Base-by-base conservation (phyloP, 306 rosid species). In the Pterocarpus macrocarpus region DNA sequence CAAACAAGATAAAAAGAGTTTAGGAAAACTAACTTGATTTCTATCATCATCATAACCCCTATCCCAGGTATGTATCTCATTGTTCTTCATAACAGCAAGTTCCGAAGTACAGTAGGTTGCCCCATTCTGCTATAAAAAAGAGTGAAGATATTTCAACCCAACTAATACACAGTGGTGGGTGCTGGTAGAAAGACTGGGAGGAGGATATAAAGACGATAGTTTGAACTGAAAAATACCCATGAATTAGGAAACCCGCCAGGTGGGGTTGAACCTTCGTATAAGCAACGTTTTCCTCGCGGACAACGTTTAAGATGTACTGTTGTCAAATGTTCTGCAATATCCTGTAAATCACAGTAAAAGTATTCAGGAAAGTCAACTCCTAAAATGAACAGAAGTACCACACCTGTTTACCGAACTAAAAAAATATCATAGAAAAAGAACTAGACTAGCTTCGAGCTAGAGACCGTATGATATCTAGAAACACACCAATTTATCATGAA, bases 181-280 rank as follows among this genome's bases (percentile, higher is more conserved):
- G 33, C 28, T 7, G 17, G 57, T 8, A 58, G 7, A 64, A 12
- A 44, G 13, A 43, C 0, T 55, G 3, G 38, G 64, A 34, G 57
- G 71, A 44, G 15, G 12, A 62, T 61, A 39, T 41, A 8, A 73
- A 32, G 68, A 64, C 5, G 63, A 41, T n/a, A 64, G 64, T 62
- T 68, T 50, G 7, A 74, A 69, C 61, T 75, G 73, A 43, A 61
- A 83, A 82, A 87, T 94, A 96, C 98, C 99, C 99, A 96, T 79
- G 91, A 87, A 87, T 92, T 96, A 52, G 99, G 99, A 86, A 90
- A 96, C 57, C 98, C 97, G 15, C 83, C 98, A 44, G 99, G 97
- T 0, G 99, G 97, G 74, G 98, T 92, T 81, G 99, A 90, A 62
- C 99, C 99, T 88, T 93, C 99, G 43, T 93, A 96, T 77, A 96